Base-by-base conservation (phyloP, 441 rosid genomes). In the Adansonia gregorii region DNA sequence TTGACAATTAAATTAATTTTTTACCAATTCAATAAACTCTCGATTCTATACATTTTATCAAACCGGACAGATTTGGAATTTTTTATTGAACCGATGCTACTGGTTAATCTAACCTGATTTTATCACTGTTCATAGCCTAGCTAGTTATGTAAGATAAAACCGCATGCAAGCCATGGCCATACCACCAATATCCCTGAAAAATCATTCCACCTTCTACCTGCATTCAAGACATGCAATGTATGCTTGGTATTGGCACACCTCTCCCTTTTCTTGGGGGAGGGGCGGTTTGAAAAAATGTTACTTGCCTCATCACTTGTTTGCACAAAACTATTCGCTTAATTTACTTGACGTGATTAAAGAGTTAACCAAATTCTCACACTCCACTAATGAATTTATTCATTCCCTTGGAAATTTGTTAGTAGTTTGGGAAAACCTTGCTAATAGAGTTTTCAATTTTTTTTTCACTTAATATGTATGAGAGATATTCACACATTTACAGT, bases 221-320 rank as follows among this genome's bases (percentile, higher is more conserved):
- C 60, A 55, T 55, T 55, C 20, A 55, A 55, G 8, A 55, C 60
- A 55, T 55, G 60, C 59, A 54, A 54, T 54, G 17, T 54, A n/a
- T 55, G 60, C 3, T 5, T n/a, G 59, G 10, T 11, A 51, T n/a
- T 7, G 59, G 59, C 59, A 51, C 15, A 51, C 55, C n/a, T 6
- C 17, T 14, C 12, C 52, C 52, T 48, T 48, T 2, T 11, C 1
- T 24, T 31, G 35, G 35, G 35, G 52, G 52, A 6, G 52, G 51
- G 12, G 11, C 0, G 10, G 1, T 48, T 48, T 48, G 51, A 48
- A 67, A 43, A 11, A 9, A 10, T 45, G 31, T 22, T 20, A 48
- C 11, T 48, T 22, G 35, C 58, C 11, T 46, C 17, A 68, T 48
- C 39, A 46, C 58, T 27, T 22, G 3, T 19, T 17, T 15, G 69